These are phyloP conservation scores for Pseudogymnoascus sp. DNA, from an alignment of 2,329 filamentous ascomycete species.

Conservation along the genomic window DNA sequence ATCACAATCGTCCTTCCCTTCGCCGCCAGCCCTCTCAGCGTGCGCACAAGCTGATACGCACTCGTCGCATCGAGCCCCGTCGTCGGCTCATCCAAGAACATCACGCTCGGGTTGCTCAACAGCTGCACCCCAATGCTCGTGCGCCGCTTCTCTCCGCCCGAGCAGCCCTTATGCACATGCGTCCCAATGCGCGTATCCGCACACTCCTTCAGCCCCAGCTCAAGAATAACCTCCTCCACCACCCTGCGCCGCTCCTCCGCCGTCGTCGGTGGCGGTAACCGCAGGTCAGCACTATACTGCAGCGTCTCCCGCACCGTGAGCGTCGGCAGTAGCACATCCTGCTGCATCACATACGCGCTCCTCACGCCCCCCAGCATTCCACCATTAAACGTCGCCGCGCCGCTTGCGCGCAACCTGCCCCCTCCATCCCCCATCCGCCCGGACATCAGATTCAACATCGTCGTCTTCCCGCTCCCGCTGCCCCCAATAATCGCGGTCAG, in stretches of 20 bases:
- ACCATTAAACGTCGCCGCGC: conserved; percentile 56
- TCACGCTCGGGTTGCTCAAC: conserved; percentile 67
- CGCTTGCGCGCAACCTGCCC: conserved; percentile 43
- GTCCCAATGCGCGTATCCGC: conserved; percentile 68
- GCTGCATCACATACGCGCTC: conserved; percentile 67
- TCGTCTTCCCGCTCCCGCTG: conserved; percentile 67
- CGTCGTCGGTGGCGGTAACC: conserved; percentile 56
- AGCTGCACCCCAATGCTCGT: conserved; percentile 73
- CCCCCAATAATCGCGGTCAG: conserved; percentile 71
- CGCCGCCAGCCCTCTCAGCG: conserved; percentile 58
- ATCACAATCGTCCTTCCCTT: conserved; percentile 66
- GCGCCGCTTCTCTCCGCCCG: conserved; percentile 69
- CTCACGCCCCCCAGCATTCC: conserved; percentile 44
- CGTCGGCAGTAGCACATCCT: conserved; percentile 65
- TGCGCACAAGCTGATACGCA: conserved; percentile 65
- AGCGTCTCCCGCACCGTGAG: conserved; percentile 71
- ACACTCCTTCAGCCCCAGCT: conserved; percentile 69
- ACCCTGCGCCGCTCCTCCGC: conserved; percentile 51
- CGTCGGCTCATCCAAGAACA: conserved; percentile 74
- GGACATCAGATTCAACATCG: conserved; percentile 63
- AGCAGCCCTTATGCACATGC: conserved; percentile 65
- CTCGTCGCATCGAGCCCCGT: conserved; percentile 72
- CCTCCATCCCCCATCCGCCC: conserved; percentile 54
- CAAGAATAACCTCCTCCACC: conserved; percentile 70
- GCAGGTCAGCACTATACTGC: conserved; percentile 63